phyloP scores from a whole-genome alignment of 805 yeast genomes.

The Maudiozyma serrabonitensis region DNA sequence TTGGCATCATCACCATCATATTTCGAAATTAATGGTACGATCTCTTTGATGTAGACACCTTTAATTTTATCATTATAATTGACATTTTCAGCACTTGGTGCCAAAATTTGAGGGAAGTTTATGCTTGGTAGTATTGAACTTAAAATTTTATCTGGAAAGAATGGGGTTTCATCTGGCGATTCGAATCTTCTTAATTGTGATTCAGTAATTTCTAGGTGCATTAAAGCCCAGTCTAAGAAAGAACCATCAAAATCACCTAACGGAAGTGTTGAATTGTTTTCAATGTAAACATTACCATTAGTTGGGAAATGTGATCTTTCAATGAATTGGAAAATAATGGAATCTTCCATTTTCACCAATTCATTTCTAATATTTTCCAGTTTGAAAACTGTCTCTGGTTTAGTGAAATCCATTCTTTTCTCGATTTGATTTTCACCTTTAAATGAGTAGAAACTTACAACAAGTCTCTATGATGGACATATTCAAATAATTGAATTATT shows the following conservation, averaged over 20 bases:
- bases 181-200: constrained; percentile 82
- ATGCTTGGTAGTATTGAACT: constrained; percentile 71
- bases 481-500: too few species aligned
- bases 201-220: constrained; percentile 64
- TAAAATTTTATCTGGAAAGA: constrained; percentile 59
- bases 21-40: constrained; percentile 66
- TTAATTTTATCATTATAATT: constrained; percentile 66
- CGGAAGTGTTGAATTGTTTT: constrained; percentile 35
- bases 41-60: constrained; percentile 55
- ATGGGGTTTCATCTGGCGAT: constrained; percentile 91
- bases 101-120: constrained; percentile 70
- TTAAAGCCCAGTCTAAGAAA: constrained; percentile 77
- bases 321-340: constrained; percentile 83
- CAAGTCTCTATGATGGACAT: background rate
- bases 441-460: too few species aligned
- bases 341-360: constrained; percentile 89
- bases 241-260: constrained; percentile 69
- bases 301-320: constrained; percentile 84
- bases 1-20: constrained; percentile 66
- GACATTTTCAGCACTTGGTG: constrained; percentile 62
- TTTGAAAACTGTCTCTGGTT: constrained; percentile 74
- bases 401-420: constrained; percentile 63
- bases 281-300: constrained; percentile 64
- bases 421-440: background rate
- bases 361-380: constrained; percentile 75